Evolutionary conservation across 108 stramenopile species (phyloP), one percentile per base, ranked within the genome.

Genomic region (Cyclotella distinguenda): DNA sequence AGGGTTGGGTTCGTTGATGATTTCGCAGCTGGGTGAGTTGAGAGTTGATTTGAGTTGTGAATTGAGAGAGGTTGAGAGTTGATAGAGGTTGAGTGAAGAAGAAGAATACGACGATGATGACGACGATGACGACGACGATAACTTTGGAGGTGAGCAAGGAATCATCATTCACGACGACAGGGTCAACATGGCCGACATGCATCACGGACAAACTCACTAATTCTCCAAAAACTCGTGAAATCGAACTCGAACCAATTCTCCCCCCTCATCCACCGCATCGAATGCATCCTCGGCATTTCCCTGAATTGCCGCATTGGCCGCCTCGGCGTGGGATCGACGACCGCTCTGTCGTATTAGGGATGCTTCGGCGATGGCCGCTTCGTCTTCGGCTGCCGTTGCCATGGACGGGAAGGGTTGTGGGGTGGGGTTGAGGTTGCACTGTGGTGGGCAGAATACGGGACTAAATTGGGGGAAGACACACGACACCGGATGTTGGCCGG

Each of bases 261-360:
- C 90, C 42, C 76, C 82, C 61, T 88, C 90, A 67, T 91, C 90
- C 13, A 76, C 60, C 7, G 79, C 77, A 34, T 86, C 84, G 39
- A 84, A 82, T 1, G 72, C 48, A 21, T 42, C 36, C 15, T 67
- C 75, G 38, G 66, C 45, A 34, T 78, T 86, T 22, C 87, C 90
- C 82, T 88, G 86, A 18, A 88, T 47, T n/a, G 87, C 90, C 42
- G 84, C 79, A 27, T 86, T 79, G 49, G 78, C 83, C n/a, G 68
- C 68, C 48, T 75, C 66, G 34, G 34, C 36, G 34, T 35, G 33
- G 54, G 54, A 35, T 32, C 34, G 33, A 35, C 35, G 34, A 18
- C 54, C 54, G 34, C 34, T 22, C 36, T 55, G 54, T 2, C 7
- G n/a, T 32, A 55, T 55, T 35, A 55, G 54, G 33, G 54, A 55